phyloP scores from a whole-genome alignment of 1,139 yeast species.

The Wickerhamiella infanticola region DNA sequence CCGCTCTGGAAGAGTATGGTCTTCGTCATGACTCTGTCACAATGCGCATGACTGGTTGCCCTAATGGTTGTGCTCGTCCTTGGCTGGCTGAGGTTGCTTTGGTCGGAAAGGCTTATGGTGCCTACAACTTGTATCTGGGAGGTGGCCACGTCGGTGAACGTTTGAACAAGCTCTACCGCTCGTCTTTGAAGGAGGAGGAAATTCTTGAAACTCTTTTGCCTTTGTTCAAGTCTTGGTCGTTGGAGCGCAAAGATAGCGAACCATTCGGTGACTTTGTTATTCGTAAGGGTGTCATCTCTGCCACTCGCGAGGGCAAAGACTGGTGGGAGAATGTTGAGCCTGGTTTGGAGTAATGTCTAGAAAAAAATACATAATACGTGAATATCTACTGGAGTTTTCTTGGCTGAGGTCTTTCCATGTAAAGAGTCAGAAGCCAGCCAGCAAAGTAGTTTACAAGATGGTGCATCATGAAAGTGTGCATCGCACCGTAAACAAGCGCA shows the following conservation, averaged over 20 bases:
- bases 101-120: slow-evolving; percentile 89
- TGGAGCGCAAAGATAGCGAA: slow-evolving; percentile 80
- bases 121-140: slow-evolving; percentile 87
- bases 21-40: slow-evolving; percentile 88
- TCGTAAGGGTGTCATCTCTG: slow-evolving; percentile 72
- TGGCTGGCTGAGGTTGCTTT: slow-evolving; percentile 95
- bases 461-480: slow-evolving; percentile 24
- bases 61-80: slow-evolving; percentile 97
- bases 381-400: not conserved
- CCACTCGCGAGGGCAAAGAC: slow-evolving; percentile 78
- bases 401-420: slow-evolving; percentile 1
- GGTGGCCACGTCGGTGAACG: slow-evolving; percentile 95
- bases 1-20: slow-evolving; percentile 77
- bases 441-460: slow-evolving; percentile 20
- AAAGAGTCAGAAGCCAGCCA: slow-evolving; percentile 16
- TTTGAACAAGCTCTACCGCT: slow-evolving; percentile 75
- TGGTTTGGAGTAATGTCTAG: slow-evolving; percentile 12
- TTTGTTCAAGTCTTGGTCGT: slow-evolving; percentile 84
- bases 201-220: slow-evolving; percentile 65
- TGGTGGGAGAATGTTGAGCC: slow-evolving; percentile 85
- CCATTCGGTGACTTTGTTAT: slow-evolving; percentile 91
- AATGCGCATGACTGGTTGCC: slow-evolving; percentile 99
- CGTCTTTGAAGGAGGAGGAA: slow-evolving; percentile 84
- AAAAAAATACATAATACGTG: too few species aligned
- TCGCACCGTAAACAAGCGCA: slow-evolving; percentile 20